phyloP scores from a whole-genome alignment of 257 asterid genomes.

The Fraxinus pennsylvanica region DNA sequence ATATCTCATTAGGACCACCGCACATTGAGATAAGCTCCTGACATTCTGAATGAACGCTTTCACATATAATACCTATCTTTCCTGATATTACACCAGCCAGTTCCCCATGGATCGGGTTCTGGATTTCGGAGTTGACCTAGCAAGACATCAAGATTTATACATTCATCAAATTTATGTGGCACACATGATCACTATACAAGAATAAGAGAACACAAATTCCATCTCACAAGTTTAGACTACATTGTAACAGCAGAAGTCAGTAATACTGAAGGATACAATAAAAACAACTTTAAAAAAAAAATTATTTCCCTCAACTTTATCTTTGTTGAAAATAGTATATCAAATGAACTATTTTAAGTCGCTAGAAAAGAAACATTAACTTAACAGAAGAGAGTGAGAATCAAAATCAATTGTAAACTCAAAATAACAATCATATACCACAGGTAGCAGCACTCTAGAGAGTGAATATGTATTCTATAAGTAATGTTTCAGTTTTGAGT shows the following conservation, averaged over 20 bases:
- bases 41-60: slow-evolving; percentile 72
- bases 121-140: slow-evolving; percentile 72
- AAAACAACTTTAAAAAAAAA: not conserved
- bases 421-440: not conserved
- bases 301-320: not conserved
- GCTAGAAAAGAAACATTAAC: not conserved
- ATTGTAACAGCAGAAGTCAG: not conserved
- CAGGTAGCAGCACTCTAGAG: not conserved
- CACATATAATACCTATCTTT: slow-evolving; percentile 77
- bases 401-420: not conserved
- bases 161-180: slow-evolving; percentile 6
- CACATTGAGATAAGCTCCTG: slow-evolving; percentile 80
- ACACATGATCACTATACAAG: not conserved
- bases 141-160: slow-evolving; percentile 21
- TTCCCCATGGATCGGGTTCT: slow-evolving; percentile 61
- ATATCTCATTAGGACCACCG: slow-evolving; percentile 87
- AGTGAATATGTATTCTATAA: not conserved
- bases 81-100: slow-evolving; percentile 45
- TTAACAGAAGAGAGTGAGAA: not conserved
- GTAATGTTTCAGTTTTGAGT: not conserved
- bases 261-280: not conserved
- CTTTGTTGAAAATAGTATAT: not conserved
- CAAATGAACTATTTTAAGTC: not conserved
- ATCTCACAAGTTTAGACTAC: slow-evolving; percentile 10
- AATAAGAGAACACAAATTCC: slow-evolving; percentile 10